Evolutionary conservation across 2,329 filamentous ascomycete species (phyloP).

Genomic region (Colletotrichum euphorbiae): DNA sequence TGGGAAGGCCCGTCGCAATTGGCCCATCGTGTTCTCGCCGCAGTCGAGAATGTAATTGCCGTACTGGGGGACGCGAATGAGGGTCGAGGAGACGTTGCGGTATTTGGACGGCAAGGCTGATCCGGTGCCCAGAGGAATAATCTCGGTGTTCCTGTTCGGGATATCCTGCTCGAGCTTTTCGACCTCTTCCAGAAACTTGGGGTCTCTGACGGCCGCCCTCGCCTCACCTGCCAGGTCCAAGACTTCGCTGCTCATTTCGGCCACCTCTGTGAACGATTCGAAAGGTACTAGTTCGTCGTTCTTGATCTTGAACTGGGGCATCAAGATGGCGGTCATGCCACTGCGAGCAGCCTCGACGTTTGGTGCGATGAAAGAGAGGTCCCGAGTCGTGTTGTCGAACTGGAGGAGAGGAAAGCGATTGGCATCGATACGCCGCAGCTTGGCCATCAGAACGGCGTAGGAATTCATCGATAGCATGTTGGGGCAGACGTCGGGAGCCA

Average conservation of each 20-base stretch:
- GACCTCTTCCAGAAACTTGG: slow-evolving; percentile 61
- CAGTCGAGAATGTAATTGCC: slow-evolving; percentile 94
- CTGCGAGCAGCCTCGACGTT: slow-evolving; percentile 55
- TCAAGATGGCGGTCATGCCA: slow-evolving; percentile 59
- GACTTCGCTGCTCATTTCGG: slow-evolving; percentile 57
- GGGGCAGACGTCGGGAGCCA: slow-evolving; percentile 77
- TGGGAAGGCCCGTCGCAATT: slow-evolving; percentile 80
- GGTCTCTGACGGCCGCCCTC: slow-evolving; percentile 52
- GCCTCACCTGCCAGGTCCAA: slow-evolving; percentile 64
- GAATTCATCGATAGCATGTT: slow-evolving; percentile 80
- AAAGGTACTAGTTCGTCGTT: slow-evolving; percentile 60
- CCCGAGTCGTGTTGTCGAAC: slow-evolving; percentile 66
- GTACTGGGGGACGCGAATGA: slow-evolving; percentile 83
- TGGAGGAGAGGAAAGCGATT: slow-evolving; percentile 78
- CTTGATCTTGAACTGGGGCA: slow-evolving; percentile 60
- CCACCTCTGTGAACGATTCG: slow-evolving; percentile 51
- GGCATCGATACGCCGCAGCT: slow-evolving; percentile 78
- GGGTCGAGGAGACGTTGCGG: slow-evolving; percentile 91
- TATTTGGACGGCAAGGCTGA: slow-evolving; percentile 92
- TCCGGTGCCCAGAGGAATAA: slow-evolving; percentile 90
- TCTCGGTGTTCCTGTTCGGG: slow-evolving; percentile 80
- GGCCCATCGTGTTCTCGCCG: slow-evolving; percentile 92
- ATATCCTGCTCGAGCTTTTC: slow-evolving; percentile 71
- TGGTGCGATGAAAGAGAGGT: slow-evolving; percentile 39
- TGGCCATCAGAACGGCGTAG: slow-evolving; percentile 73